Base-by-base conservation (phyloP, 139 green algal genomes). In the Gonium pectorale region DNA sequence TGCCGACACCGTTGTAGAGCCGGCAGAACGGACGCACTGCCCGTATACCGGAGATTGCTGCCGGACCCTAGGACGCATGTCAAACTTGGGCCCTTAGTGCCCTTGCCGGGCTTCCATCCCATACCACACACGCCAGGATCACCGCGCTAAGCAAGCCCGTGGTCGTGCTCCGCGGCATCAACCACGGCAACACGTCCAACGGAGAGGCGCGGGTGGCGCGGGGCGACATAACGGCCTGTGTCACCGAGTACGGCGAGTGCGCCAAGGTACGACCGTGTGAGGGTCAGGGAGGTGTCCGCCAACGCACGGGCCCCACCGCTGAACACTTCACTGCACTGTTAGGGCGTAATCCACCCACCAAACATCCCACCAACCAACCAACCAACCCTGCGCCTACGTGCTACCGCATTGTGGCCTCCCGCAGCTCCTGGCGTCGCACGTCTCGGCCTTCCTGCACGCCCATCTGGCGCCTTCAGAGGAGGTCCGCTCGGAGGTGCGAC, bases 141-240 rank as follows among this genome's bases (percentile, higher is more conserved):
- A 35, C 33, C 3, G 70, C 70, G 5, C 2, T 31, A 13, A 31
- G 46, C 70, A 64, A 64, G 70, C 70, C 70, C 0, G 33, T 79
- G 15, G 11, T 79, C 3, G 52, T 68, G 73, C 13, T 81, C 8
- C 51, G 38, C 35, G 73, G 35, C 15, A 8, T 81, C 73, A 81
- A 81, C 51, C 73, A 81, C 8, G 73, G 73, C 52, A 51, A 69
- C 56, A 81, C 73, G 37, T 69, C 54, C 73, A 81, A 52, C 51
- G 73, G 73, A 0, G 37, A 67, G 3, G 52, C 54, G 26, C 24
- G 27, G 27, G 54, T 35, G 51, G 22, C 26, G 54, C 73, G 73
- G 4, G 73, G 73, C 49, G 73, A 81, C 51, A 69, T 79, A 46
- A 49, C 70, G 6, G 70, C 70, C 2, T 31, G 49, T 3, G 70